Conservation (phyloP, 345 rosid genomes). For the Euphorbia pulcherrima region DNA sequence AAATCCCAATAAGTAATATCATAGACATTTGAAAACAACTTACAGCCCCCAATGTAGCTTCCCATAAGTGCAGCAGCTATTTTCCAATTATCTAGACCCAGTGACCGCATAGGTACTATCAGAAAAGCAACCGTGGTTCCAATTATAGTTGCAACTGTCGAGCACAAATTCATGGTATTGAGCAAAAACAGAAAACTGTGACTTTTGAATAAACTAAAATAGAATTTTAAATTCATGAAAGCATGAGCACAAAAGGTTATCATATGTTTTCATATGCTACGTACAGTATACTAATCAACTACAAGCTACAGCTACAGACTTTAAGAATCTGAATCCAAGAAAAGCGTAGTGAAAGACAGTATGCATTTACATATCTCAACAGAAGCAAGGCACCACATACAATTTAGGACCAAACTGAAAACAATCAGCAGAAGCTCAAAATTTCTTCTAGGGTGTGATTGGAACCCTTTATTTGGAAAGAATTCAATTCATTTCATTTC, state of each 20-base stretch:
- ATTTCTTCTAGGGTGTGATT: too few relatives aligned
- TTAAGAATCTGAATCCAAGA: background rate
- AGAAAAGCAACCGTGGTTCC: slow-evolving; percentile 71
- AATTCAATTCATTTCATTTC: too few relatives aligned
- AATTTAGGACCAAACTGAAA: background rate
- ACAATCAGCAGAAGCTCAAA: background rate
- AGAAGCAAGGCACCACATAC: background rate
- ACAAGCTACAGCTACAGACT: slow-evolving; percentile 1
- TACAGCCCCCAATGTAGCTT: slow-evolving; percentile 61
- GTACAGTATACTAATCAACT: background rate
- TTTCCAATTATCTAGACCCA: slow-evolving; percentile 86
- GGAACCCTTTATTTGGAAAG: too few relatives aligned
- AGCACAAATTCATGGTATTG: slow-evolving; percentile 11
- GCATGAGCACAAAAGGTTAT: background rate
- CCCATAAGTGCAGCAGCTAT: slow-evolving; percentile 94
- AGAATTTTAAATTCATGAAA: background rate
- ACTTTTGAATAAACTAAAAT: background rate
- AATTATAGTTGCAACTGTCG: slow-evolving; percentile 61
- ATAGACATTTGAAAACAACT: background rate
- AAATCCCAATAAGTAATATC: background rate
- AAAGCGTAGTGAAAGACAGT: background rate
- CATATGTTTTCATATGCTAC: background rate
- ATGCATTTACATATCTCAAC: background rate
- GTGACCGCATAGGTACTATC: slow-evolving; percentile 81
- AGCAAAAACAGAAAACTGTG: background rate